phyloP scores from a whole-genome alignment of 331 rosid genomes.

The Acacia pycnantha region DNA sequence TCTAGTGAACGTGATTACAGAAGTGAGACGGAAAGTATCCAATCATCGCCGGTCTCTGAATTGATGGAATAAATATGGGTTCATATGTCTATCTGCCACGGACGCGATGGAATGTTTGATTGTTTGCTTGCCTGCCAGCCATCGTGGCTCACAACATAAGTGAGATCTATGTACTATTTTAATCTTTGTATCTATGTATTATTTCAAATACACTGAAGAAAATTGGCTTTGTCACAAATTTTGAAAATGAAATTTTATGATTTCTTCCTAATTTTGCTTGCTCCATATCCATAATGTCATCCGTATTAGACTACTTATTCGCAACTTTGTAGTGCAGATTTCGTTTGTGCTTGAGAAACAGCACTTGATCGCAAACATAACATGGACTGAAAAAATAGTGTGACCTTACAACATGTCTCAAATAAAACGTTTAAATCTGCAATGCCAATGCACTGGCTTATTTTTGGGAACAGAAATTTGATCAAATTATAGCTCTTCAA shows the following conservation, averaged over 20 bases:
- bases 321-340: neutral
- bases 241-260: neutral
- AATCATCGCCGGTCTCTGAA: constrained; percentile 23
- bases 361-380: neutral
- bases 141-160: neutral
- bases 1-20: constrained; percentile 29
- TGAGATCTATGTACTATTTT: neutral
- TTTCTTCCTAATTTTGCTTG: neutral
- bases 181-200: neutral
- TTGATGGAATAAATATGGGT: constrained; percentile 8
- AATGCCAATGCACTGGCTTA: constrained; percentile 3
- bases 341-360: neutral
- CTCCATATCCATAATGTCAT: neutral
- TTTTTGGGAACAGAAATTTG: constrained; percentile 16
- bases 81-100: neutral
- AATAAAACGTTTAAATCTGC: constrained; percentile 2
- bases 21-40: constrained; percentile 33
- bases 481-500: constrained; percentile 29
- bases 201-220: neutral
- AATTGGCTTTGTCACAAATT: neutral
- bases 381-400: neutral
- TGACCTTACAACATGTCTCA: neutral
- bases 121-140: neutral
- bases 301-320: too few species aligned
- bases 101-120: neutral